phyloP scores from a whole-genome alignment of 768 basidiomycete genomes.

The Suillus hirtellus region DNA sequence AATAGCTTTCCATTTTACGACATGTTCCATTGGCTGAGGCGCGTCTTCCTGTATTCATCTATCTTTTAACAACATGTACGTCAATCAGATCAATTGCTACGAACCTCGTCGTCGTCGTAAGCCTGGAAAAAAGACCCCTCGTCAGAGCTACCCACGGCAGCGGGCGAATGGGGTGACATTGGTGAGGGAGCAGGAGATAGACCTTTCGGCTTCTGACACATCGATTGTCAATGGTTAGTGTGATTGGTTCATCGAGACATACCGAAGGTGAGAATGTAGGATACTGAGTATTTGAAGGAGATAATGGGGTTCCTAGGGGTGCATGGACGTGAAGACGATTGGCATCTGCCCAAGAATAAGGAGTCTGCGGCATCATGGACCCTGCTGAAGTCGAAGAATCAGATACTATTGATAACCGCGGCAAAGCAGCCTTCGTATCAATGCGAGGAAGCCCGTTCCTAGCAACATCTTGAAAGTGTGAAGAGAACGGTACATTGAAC shows the following conservation, averaged over 20 bases:
- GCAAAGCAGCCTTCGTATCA: background rate
- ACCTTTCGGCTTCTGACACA: background rate
- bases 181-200: conserved; percentile 1
- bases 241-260: background rate
- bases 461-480: background rate
- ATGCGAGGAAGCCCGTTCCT: background rate
- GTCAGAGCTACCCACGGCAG: background rate
- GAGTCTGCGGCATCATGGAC: conserved; percentile 2
- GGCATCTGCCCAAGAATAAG: background rate
- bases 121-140: background rate
- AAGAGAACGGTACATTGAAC: background rate
- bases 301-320: background rate
- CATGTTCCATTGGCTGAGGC: conserved; percentile 27
- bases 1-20: conserved; percentile 28
- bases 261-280: background rate
- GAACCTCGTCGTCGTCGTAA: background rate
- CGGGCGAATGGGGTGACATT: background rate
- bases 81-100: background rate
- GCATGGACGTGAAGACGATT: background rate
- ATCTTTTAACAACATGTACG: background rate
- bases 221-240: background rate
- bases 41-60: conserved; percentile 21
- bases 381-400: conserved; percentile 4
- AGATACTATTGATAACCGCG: conserved; percentile 1
- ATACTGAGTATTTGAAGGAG: background rate